Evolutionary conservation across 495 filamentous ascomycete species (phyloP).

Genomic region (Penicillium lagena): DNA sequence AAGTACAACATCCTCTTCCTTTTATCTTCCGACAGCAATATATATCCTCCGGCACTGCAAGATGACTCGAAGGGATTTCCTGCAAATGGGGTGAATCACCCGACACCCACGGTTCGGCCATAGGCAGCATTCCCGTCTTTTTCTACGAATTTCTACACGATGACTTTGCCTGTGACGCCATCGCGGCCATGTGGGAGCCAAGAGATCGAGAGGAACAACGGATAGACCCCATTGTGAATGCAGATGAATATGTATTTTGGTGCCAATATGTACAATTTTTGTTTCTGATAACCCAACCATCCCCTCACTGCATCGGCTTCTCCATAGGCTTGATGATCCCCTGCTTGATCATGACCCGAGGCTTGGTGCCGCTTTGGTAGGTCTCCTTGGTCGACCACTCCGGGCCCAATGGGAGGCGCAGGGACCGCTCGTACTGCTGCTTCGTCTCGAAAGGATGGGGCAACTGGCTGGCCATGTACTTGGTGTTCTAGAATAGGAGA

Average conservation of each 20-base stretch:
- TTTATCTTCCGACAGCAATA: conserved; percentile 1
- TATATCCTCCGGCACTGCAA: not conserved
- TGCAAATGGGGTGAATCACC: conserved; percentile 1
- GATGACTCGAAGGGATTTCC: conserved; percentile 1
- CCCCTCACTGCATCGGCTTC: conserved; percentile 57
- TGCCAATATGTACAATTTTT: too few relatives aligned
- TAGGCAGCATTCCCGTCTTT: conserved; percentile 8
- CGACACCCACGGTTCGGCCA: not conserved
- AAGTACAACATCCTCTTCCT: not conserved
- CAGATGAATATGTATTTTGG: not conserved
- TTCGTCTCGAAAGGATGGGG: conserved; percentile 82
- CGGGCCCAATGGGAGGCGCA: conserved; percentile 82
- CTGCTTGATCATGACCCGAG: conserved; percentile 85
- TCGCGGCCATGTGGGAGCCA: conserved; percentile 1
- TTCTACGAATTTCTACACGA: not conserved
- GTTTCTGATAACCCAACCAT: not conserved
- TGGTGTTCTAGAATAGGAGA: conserved; percentile 57
- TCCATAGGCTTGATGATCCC: conserved; percentile 85
- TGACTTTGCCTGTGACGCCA: not conserved
- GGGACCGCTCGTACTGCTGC: conserved; percentile 83
- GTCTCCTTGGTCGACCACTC: conserved; percentile 94
- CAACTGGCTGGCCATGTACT: conserved; percentile 74
- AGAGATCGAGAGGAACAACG: not conserved
- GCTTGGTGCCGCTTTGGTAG: conserved; percentile 85
- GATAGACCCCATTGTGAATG: not conserved